Evolutionary conservation across 768 basidiomycete species (phyloP).

Genomic region (Tulasnella sp.): DNA sequence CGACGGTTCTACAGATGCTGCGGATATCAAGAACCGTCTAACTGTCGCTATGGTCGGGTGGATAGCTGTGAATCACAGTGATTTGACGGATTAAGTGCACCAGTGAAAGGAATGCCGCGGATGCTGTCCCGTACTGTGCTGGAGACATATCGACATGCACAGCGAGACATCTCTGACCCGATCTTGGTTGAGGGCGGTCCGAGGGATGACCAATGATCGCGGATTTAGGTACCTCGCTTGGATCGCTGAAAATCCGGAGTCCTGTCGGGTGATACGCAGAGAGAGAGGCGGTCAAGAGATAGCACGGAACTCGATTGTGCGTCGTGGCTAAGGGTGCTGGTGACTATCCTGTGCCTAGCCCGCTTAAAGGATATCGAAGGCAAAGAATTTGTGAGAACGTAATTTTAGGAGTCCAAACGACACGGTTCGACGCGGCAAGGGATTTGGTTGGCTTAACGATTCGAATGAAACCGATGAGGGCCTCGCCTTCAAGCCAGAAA

Average conservation of each 20-base stretch:
- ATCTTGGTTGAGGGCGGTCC: background rate
- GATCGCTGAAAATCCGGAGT: background rate
- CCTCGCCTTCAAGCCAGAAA: background rate
- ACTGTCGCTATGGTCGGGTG: background rate
- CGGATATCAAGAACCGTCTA: background rate
- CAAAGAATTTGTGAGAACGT: background rate
- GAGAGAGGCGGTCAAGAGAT: background rate
- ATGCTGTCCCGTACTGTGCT: background rate
- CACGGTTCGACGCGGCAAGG: background rate
- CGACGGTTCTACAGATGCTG: background rate
- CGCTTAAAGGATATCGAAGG: background rate
- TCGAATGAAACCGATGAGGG: background rate
- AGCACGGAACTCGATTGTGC: background rate
- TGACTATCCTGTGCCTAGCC: background rate
- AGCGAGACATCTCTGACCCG: background rate
- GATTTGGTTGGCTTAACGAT: background rate
- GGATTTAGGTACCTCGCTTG: background rate
- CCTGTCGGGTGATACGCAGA: background rate
- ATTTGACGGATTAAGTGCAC: background rate
- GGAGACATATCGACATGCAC: background rate
- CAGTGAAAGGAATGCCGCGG: background rate
- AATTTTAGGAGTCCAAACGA: background rate
- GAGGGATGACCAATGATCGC: background rate
- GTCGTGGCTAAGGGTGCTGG: background rate
- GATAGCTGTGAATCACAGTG: background rate